These are phyloP conservation scores for Pseudisothecium myosuroides DNA, from an alignment of 225 moss, liverwort and hornwort species.

Conservation along the genomic window DNA sequence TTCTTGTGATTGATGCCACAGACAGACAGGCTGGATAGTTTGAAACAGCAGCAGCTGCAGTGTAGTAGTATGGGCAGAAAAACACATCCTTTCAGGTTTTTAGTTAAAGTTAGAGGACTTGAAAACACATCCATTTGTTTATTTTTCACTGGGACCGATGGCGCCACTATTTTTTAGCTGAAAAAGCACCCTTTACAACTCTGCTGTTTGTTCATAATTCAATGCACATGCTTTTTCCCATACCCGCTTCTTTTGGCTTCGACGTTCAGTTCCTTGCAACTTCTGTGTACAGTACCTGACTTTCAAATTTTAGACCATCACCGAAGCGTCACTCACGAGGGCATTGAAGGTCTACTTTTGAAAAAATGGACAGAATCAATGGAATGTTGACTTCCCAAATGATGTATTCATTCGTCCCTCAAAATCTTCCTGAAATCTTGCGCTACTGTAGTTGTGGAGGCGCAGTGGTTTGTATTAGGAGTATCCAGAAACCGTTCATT, in stretches of 20 bases:
- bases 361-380: not conserved
- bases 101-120: not conserved
- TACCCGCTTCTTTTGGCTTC: not conserved
- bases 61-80: not conserved
- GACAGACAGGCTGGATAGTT: constrained; percentile 9
- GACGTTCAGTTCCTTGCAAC: not conserved
- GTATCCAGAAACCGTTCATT: not conserved
- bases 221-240: not conserved
- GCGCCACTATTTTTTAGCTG: constrained; percentile 47
- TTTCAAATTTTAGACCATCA: not conserved
- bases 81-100: constrained; percentile 2
- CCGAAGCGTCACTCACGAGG: not conserved
- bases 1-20: constrained; percentile 7
- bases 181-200: constrained; percentile 15
- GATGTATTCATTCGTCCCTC: not conserved
- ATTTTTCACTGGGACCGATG: constrained; percentile 23
- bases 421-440: not conserved
- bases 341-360: not conserved
- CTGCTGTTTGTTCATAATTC: not conserved
- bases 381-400: not conserved
- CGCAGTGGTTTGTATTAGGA: not conserved
- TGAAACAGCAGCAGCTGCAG: constrained; percentile 7
- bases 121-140: constrained; percentile 12
- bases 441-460: not conserved
- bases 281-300: not conserved